phyloP scores from a whole-genome alignment of 78 protist species.

The Dictyostelium brefeldianum region DNA sequence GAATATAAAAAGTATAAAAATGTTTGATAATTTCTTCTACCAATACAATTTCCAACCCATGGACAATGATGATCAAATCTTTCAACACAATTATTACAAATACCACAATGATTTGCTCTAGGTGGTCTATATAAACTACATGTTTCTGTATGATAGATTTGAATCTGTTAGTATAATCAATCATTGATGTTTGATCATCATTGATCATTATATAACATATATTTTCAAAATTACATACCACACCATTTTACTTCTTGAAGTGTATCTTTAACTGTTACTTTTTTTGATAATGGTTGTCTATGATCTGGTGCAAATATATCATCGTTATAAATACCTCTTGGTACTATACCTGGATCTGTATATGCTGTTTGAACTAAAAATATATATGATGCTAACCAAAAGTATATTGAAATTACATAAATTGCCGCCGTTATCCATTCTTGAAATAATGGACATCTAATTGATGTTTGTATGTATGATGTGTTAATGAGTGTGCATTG shows the following conservation, averaged over 20 bases:
- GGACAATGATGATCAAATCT: constrained; percentile 90
- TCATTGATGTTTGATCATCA: no score
- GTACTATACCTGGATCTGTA: constrained; percentile 81
- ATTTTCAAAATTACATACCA: constrained; percentile 19
- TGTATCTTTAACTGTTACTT: constrained; percentile 15
- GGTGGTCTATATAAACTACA: constrained; percentile 90
- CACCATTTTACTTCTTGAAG: constrained; percentile 78
- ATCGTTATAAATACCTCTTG: constrained; percentile 60
- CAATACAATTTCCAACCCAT: constrained; percentile 83
- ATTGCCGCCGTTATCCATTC: constrained; percentile 64
- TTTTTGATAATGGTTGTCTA: constrained; percentile 58
- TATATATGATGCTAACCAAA: constrained; percentile 46
- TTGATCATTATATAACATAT: no score
- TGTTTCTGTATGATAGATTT: constrained; percentile 28
- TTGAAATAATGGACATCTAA: constrained; percentile 76
- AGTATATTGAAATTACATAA: constrained; percentile 49
- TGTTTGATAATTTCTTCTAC: constrained; percentile 76
- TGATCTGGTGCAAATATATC: constrained; percentile 68
- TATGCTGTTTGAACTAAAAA: constrained; percentile 59
- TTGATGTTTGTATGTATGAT: not conserved
- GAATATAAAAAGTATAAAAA: constrained; percentile 74
- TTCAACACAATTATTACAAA: constrained; percentile 90
- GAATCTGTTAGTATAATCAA: not conserved
- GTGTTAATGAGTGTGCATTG: not conserved
- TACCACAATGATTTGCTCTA: constrained; percentile 88